phyloP scores from a whole-genome alignment of 2,329 filamentous ascomycete genomes.

The Alternaria gansuensis region DNA sequence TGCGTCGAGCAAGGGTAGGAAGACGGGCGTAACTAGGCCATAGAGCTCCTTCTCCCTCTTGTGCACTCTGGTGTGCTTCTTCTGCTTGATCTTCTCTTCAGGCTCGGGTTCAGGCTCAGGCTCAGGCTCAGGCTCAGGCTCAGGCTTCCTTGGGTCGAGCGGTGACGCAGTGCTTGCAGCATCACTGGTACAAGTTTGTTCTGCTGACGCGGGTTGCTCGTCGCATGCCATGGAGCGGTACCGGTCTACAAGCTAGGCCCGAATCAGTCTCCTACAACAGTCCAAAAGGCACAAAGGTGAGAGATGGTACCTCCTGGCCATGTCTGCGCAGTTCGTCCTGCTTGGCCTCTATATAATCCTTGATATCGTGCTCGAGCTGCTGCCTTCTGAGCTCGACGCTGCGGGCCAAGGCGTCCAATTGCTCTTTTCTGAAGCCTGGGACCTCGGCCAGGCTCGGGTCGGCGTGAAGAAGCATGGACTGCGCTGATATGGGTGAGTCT shows the following conservation, averaged over 20 bases:
- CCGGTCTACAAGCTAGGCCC: constrained; percentile 46
- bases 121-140: constrained; percentile 25
- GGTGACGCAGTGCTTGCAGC: constrained; percentile 14
- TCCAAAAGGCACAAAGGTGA: constrained; percentile 9
- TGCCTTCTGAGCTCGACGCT: constrained; percentile 49
- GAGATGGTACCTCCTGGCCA: constrained; percentile 43
- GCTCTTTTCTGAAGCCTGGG: constrained; percentile 43
- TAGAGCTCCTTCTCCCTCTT: constrained; percentile 52
- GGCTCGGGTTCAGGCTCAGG: constrained; percentile 23
- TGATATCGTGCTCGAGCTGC: constrained; percentile 50
- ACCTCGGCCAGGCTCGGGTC: constrained; percentile 45
- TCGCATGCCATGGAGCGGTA: constrained; percentile 44
- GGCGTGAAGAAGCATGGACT: constrained; percentile 45
- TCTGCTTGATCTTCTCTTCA: constrained; percentile 43
- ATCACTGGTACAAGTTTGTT: constrained; percentile 7
- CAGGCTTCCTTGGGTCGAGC: constrained; percentile 27
- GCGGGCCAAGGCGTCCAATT: constrained; percentile 45
- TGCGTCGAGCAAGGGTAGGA: constrained; percentile 50
- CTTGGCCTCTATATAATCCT: constrained; percentile 46
- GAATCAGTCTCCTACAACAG: constrained; percentile 34
- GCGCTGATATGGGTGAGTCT: constrained; percentile 12
- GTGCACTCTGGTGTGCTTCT: constrained; percentile 50
- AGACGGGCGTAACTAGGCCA: constrained; percentile 49
- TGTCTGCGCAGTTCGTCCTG: constrained; percentile 46
- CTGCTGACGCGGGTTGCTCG: constrained; percentile 26